Evolutionary conservation across 192 early-diverging fungal species (phyloP), one percentile per base, ranked within the genome.

Genomic region (Coemansia sp.): DNA sequence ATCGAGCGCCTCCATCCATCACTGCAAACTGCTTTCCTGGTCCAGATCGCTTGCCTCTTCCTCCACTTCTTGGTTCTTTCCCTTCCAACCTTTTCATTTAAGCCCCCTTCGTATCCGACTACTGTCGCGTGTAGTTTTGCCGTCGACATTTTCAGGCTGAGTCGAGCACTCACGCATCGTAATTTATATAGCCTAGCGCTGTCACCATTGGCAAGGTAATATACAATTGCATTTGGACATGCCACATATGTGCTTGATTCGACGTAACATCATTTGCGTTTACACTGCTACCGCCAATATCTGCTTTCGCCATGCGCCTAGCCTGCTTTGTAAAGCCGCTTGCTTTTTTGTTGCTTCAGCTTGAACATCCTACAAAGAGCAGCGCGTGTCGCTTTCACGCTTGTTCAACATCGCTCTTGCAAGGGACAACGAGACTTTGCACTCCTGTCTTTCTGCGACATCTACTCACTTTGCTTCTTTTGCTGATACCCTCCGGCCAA

Each of bases 1-100:
- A 63, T 45, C 30, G 61, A 43, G 61, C 61, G 61, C 53, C 53
- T 27, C 61, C 61, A 63, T 63, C 61, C 41, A 5, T 55, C 18
- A 12, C 53, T 55, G 53, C 53, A 27, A 30, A 32, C 13, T 32
- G 53, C 22, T 32, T 55, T 55, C 11, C 30, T 32, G 4, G 53
- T 27, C 53, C 53, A 55, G 53, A 55, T 55, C 53, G 53, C 53
- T 55, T 55, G 22, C 27, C 30, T 29, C 27, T 32, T 32, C 27
- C 53, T 55, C 53, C 53, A 30, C 30, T 32, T 30, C 53, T 16
- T 55, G 30, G 22, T 55, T 30, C 53, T 55, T 27, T 30, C 53
- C 7, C 6, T 6, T 29, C 13, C 30, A 13, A 27, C 30, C 9
- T 55, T 53, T 55, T 55, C 53, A 55, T 55, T 55, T 30, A 55